Conservation (phyloP, 352 stramenopile genomes). For the Phytophthora sp. region DNA sequence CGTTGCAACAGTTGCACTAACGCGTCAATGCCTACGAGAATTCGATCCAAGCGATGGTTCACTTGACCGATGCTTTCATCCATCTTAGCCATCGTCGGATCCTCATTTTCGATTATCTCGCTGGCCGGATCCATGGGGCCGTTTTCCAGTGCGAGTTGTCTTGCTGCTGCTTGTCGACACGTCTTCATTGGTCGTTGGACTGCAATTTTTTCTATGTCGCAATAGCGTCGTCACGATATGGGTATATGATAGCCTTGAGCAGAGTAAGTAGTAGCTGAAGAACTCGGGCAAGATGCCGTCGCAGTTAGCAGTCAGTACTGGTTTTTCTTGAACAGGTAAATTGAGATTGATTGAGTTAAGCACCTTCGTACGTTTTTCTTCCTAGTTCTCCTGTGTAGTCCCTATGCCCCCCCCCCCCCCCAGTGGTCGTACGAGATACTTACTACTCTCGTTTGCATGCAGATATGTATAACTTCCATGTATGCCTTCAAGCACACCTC, state of each 20-base stretch:
- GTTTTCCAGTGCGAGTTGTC: conserved; percentile 2
- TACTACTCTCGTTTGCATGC: too few species aligned
- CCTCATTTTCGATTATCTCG: neutral
- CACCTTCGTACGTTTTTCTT: too few species aligned
- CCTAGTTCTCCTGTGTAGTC: too few species aligned
- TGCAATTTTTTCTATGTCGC: conserved; percentile 16
- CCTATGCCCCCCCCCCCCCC: too few species aligned
- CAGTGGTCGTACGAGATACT: too few species aligned
- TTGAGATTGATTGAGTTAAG: conserved; percentile 2
- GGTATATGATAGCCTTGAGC: conserved; percentile 3
- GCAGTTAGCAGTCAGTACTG: neutral
- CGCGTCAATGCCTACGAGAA: conserved; percentile 11
- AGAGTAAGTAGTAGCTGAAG: neutral
- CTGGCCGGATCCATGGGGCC: neutral
- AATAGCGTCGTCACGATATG: conserved; percentile 4
- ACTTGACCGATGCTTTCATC: conserved; percentile 11
- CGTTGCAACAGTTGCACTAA: conserved; percentile 8
- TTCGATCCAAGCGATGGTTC: conserved; percentile 7
- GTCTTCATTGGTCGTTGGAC: conserved; percentile 17
- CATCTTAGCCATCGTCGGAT: neutral
- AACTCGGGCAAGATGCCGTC: neutral
- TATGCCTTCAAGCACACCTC: too few species aligned
- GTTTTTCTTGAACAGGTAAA: neutral
- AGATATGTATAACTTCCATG: too few species aligned
- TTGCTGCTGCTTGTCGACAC: conserved; percentile 3